phyloP scores from a whole-genome alignment of 495 filamentous ascomycete genomes.

The Penicillium macrosclerotiorum region DNA sequence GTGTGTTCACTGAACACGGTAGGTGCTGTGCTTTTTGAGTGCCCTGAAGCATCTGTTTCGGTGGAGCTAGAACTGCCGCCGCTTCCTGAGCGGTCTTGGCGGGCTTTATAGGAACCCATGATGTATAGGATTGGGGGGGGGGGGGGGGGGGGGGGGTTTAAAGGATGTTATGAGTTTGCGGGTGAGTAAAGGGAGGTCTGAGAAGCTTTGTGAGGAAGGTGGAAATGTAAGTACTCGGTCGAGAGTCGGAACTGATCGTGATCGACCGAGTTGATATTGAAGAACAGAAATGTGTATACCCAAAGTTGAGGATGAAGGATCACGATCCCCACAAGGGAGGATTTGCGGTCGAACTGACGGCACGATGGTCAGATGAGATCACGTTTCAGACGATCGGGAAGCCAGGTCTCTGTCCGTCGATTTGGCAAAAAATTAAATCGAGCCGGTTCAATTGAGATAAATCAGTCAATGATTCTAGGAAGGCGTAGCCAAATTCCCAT shows the following conservation, averaged over 20 bases:
- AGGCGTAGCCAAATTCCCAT: slow-evolving; percentile 18
- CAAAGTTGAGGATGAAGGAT: slow-evolving; percentile 2
- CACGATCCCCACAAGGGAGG: too few relatives aligned
- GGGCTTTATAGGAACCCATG: slow-evolving; percentile 39
- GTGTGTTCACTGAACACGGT: slow-evolving; percentile 62
- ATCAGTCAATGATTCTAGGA: not conserved
- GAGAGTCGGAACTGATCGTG: too few relatives aligned
- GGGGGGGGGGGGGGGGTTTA: not conserved
- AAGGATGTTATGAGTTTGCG: too few relatives aligned
- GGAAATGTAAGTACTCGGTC: slow-evolving; percentile 1
- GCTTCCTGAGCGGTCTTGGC: slow-evolving; percentile 23
- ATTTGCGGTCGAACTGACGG: too few relatives aligned
- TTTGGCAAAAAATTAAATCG: not conserved
- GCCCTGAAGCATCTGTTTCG: slow-evolving; percentile 61
- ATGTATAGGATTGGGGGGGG: not conserved
- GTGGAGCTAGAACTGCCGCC: slow-evolving; percentile 57
- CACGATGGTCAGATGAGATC: not conserved
- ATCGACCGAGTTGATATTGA: too few relatives aligned
- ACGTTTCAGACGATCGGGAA: slow-evolving; percentile 5
- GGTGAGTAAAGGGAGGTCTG: not conserved
- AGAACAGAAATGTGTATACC: not conserved
- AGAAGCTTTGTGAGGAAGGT: not conserved
- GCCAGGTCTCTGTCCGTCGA: not conserved
- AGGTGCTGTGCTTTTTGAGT: slow-evolving; percentile 65
- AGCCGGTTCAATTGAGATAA: not conserved